phyloP scores from a whole-genome alignment of 1,284 basidiomycete genomes.

The Uromyces viciae-fabae region DNA sequence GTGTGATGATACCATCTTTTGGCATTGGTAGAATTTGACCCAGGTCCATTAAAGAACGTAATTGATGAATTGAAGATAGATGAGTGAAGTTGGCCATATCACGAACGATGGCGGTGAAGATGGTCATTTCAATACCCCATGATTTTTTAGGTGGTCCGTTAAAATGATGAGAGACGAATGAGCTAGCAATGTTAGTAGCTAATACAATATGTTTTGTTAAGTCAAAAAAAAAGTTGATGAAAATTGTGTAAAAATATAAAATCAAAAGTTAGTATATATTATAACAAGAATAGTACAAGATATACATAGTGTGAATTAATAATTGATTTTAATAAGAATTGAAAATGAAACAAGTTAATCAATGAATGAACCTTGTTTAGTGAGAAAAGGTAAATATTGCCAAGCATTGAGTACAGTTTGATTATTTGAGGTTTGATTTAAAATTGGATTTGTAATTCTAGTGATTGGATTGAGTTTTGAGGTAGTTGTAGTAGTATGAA shows the following conservation, averaged over 20 bases:
- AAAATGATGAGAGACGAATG: slow-evolving; percentile 65
- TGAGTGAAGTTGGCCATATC: slow-evolving; percentile 77
- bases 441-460: not conserved
- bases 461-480: not conserved
- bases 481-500: not conserved
- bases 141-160: slow-evolving; percentile 58
- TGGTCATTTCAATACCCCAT: slow-evolving; percentile 56
- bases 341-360: not conserved
- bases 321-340: too few species aligned
- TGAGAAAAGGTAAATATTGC: slow-evolving; percentile 53
- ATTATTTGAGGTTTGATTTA: slow-evolving; percentile 39
- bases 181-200: not conserved
- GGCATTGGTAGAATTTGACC: slow-evolving; percentile 74
- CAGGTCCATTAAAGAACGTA: slow-evolving; percentile 47
- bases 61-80: slow-evolving; percentile 71
- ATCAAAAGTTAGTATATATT: too few species aligned
- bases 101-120: slow-evolving; percentile 70
- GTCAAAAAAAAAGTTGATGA: too few species aligned
- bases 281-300: too few species aligned
- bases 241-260: too few species aligned
- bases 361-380: slow-evolving; percentile 48
- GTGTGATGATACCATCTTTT: slow-evolving; percentile 88
- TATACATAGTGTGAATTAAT: too few species aligned
- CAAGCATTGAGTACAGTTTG: slow-evolving; percentile 52
- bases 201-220: too few species aligned